A percentile compares a stretch with the other conserved stretches of the same genome.
These are phyloP conservation scores for Lepidium campestre DNA, from an alignment of 441 rosid species.

Conservation along the genomic window DNA sequence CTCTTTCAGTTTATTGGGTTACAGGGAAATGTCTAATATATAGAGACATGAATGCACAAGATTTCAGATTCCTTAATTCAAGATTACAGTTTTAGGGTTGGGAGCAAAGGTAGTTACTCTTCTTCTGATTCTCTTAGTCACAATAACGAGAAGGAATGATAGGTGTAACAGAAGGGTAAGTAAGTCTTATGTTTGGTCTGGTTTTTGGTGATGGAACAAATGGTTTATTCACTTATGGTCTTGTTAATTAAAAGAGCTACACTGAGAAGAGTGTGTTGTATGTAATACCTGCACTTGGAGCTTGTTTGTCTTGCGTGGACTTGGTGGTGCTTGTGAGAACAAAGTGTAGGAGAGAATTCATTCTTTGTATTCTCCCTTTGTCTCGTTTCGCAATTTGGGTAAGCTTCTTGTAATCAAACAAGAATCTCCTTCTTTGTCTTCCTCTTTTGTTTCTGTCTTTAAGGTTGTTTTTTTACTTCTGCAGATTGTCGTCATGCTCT, in stretches of 20 bases:
- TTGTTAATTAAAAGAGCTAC: constrained; percentile 38
- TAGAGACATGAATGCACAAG: neutral
- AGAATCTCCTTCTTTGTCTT: neutral
- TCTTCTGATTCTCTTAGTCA: constrained; percentile 40
- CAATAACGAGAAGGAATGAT: constrained; percentile 36
- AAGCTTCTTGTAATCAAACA: constrained; percentile 25
- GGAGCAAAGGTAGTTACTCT: constrained; percentile 55
- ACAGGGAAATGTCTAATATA: neutral
- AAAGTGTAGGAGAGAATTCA: constrained; percentile 35
- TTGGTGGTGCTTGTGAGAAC: constrained; percentile 39
- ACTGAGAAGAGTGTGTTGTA: constrained; percentile 42
- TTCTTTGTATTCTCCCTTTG: constrained; percentile 44
- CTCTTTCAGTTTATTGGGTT: constrained; percentile 13
- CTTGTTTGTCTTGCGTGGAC: constrained; percentile 56
- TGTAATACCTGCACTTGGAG: constrained; percentile 58
- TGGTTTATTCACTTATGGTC: neutral
- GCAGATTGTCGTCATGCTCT: constrained; percentile 43
- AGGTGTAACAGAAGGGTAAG: constrained; percentile 37
- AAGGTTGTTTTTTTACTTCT: constrained; percentile 14
- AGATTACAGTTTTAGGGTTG: constrained; percentile 56
- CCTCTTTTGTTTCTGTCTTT: neutral
- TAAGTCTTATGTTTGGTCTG: neutral
- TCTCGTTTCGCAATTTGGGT: constrained; percentile 70
- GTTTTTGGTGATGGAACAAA: neutral
- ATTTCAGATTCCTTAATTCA: neutral